Conservation (phyloP, 768 basidiomycete genomes). For the Serpula lacrymans region DNA sequence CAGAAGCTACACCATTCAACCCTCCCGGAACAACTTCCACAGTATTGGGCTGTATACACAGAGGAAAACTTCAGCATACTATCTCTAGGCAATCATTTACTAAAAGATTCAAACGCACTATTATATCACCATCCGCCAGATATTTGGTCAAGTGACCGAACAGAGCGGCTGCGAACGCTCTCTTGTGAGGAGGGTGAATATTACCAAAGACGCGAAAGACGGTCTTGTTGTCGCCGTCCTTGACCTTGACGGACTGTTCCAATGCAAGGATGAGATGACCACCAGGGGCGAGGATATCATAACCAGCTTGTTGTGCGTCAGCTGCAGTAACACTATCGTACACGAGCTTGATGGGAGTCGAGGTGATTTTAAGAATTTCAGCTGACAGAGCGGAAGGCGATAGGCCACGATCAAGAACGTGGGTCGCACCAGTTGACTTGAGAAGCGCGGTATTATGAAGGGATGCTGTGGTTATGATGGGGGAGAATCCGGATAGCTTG, state of each 20-base stretch:
- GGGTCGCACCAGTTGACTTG: slow-evolving; percentile 27
- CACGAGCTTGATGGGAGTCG: slow-evolving; percentile 18
- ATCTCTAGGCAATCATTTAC: neutral
- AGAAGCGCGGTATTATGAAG: slow-evolving; percentile 16
- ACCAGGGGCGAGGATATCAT: slow-evolving; percentile 20
- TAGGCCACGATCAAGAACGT: slow-evolving; percentile 21
- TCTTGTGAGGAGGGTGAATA: neutral
- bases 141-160: neutral
- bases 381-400: slow-evolving; percentile 3
- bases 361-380: slow-evolving; percentile 17
- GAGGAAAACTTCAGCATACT: neutral
- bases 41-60: neutral
- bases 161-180: slow-evolving; percentile 2
- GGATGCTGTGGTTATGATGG: slow-evolving; percentile 28
- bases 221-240: slow-evolving; percentile 3
- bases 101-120: neutral
- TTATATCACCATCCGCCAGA: neutral
- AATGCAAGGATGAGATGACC: slow-evolving; percentile 17
- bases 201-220: slow-evolving; percentile 1
- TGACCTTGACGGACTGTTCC: slow-evolving; percentile 1
- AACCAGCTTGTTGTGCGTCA: slow-evolving; percentile 26
- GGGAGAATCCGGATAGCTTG: slow-evolving; percentile 26
- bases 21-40: slow-evolving; percentile 23
- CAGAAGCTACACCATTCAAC: slow-evolving; percentile 14
- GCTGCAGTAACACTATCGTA: slow-evolving; percentile 21